These are phyloP conservation scores for Phytopythium ostracodes DNA, from an alignment of 352 stramenopile genomes.

Conservation along the genomic window DNA sequence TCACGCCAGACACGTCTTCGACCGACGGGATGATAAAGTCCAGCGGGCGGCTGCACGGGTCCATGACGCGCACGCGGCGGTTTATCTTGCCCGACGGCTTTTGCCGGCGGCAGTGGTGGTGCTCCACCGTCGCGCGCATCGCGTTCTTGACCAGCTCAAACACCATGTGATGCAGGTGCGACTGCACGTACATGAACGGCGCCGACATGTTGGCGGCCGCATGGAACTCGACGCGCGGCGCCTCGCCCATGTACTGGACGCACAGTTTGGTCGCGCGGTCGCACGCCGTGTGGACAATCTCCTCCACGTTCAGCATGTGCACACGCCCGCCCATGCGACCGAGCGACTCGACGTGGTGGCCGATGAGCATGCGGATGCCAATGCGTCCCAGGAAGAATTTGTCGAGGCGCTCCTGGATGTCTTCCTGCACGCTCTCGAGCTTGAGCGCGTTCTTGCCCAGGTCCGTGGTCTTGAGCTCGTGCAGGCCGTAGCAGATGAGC, in stretches of 20 bases:
- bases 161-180: conserved; percentile 87
- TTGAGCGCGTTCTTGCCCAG: conserved; percentile 55
- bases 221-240: conserved; percentile 56
- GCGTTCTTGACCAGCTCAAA: conserved; percentile 99
- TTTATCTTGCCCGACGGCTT: conserved; percentile 37
- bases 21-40: conserved; percentile 75
- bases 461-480: conserved; percentile 63
- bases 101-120: conserved; percentile 76
- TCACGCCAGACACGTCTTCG: conserved; percentile 63
- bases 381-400: conserved; percentile 98
- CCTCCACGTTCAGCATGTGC: conserved; percentile 64
- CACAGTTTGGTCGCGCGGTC: conserved; percentile 55
- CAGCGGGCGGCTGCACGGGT: conserved; percentile 52
- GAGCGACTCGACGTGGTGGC: conserved; percentile 78
- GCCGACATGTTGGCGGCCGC: conserved; percentile 38
- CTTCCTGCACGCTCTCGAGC: conserved; percentile 60
- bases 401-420: conserved; percentile 89
- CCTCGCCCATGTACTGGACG: conserved; percentile 43
- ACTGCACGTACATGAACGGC: conserved; percentile 81
- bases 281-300: conserved; percentile 54
- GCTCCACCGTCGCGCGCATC: conserved; percentile 97
- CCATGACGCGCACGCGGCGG: conserved; percentile 63
- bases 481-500: conserved; percentile 68
- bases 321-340: conserved; percentile 58
- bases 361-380: conserved; percentile 99